Evolutionary conservation across 345 rosid genomes (phyloP), one percentile per base, ranked within the genome.

Genomic region (Brassica carinata): DNA sequence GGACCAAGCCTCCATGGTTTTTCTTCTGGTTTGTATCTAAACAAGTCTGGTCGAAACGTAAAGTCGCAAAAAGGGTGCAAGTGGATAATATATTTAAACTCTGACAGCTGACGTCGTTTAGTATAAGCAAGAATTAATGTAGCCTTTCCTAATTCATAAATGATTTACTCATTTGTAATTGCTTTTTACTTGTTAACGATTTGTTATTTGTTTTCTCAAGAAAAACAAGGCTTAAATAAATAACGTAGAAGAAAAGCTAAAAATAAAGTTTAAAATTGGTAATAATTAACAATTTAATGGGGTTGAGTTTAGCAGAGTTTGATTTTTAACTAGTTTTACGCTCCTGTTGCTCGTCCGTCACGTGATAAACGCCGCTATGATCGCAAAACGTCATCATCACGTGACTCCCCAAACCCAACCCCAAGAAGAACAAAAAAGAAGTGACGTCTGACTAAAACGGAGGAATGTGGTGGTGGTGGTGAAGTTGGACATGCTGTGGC

Each of bases 401-500:
- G 88, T 82, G 19, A 86, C 90, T n/a, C 8, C 55, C 65, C 75
- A 19, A 70, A 66, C 65, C 40, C 76, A 79, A 82, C 80, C 83
- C 77, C 45, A 53, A 31, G 55, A 64, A 74, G 34, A 74, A 75
- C 66, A 31, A 74, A 69, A 79, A 69, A 72, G 63, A 45, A 70
- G 61, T 27, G 27, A 57, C 73, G 73, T 13, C 7, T 61, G 36
- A 40, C 80, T 81, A 81, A 71, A 81, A 81, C 23, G 77, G 55
- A 10, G 66, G 43, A 23, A 55, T 66, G 19, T 81, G 74, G 76
- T 85, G 79, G 48, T 40, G 85, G 23, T 75, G 85, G 53, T 84
- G 83, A 77, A 79, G 87, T 10, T 79, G 85, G 34, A 74, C 71
- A 26, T 64, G 83, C 10, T 17, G 73, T 65, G 73, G 84, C 14